phyloP scores from a whole-genome alignment of 2,329 filamentous ascomycete genomes.

The Ophiostoma piceae region DNA sequence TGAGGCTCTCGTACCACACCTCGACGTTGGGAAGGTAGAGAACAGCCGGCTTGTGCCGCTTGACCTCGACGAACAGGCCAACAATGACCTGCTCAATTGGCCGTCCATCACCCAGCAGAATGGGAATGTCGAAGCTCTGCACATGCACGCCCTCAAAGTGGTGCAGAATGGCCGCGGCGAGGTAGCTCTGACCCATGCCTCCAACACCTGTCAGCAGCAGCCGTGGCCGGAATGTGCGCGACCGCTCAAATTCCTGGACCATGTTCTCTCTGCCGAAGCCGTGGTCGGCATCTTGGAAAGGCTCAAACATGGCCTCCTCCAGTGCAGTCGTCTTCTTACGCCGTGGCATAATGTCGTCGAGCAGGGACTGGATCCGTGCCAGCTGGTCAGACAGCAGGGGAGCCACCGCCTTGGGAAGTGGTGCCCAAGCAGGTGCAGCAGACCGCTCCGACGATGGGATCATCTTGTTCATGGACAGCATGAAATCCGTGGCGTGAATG shows the following conservation, averaged over 20 bases:
- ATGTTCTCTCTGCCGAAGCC: slow-evolving; percentile 80
- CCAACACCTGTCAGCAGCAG: slow-evolving; percentile 73
- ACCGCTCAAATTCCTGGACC: slow-evolving; percentile 74
- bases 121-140: slow-evolving; percentile 87
- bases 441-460: slow-evolving; percentile 91
- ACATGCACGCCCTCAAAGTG: slow-evolving; percentile 92
- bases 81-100: slow-evolving; percentile 84
- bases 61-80: slow-evolving; percentile 84
- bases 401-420: slow-evolving; percentile 72
- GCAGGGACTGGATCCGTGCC: slow-evolving; percentile 57
- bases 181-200: slow-evolving; percentile 92
- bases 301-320: slow-evolving; percentile 89
- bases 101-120: slow-evolving; percentile 76
- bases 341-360: slow-evolving; percentile 74
- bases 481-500: slow-evolving; percentile 90
- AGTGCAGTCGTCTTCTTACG: slow-evolving; percentile 83
- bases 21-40: slow-evolving; percentile 91
- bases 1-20: slow-evolving; percentile 67
- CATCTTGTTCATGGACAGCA: slow-evolving; percentile 94
- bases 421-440: slow-evolving; percentile 74
- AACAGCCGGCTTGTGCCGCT: slow-evolving; percentile 89
- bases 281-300: slow-evolving; percentile 72
- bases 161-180: slow-evolving; percentile 78
- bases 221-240: slow-evolving; percentile 81
- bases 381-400: slow-evolving; percentile 74